Conservation (phyloP, 768 basidiomycete genomes). For the Boletus rubropictus region DNA sequence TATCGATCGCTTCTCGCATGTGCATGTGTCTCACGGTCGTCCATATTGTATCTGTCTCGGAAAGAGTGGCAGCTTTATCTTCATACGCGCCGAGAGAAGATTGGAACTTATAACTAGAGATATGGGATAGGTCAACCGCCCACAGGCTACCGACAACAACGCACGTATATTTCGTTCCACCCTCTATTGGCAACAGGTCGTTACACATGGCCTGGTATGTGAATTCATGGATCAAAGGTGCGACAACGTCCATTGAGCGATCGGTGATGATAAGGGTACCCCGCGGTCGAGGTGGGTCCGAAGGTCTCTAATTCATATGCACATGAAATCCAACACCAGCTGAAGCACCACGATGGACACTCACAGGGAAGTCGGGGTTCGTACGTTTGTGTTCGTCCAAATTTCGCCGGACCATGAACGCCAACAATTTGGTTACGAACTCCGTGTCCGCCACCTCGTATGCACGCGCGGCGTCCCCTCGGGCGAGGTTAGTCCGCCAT, state of each 20-base stretch:
- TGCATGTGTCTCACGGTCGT: slow-evolving; percentile 92
- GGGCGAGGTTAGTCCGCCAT: slow-evolving; percentile 79
- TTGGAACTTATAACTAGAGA: slow-evolving; percentile 82
- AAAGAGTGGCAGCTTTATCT: slow-evolving; percentile 81
- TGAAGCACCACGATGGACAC: slow-evolving; percentile 24
- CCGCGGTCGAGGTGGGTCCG: slow-evolving; percentile 58
- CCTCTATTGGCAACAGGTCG: slow-evolving; percentile 83
- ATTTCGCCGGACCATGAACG: slow-evolving; percentile 75
- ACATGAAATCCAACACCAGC: background rate
- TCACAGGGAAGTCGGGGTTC: slow-evolving; percentile 84
- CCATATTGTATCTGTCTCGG: slow-evolving; percentile 88
- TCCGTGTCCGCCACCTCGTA: slow-evolving; percentile 70
- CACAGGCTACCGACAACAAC: slow-evolving; percentile 30
- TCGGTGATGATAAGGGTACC: slow-evolving; percentile 89
- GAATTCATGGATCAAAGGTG: slow-evolving; percentile 93
- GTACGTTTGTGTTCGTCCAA: slow-evolving; percentile 83
- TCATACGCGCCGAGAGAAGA: slow-evolving; percentile 81
- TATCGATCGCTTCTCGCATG: slow-evolving; percentile 98
- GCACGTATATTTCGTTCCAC: slow-evolving; percentile 82
- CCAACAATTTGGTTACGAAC: slow-evolving; percentile 74
- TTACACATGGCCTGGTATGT: slow-evolving; percentile 99
- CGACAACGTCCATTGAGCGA: slow-evolving; percentile 89
- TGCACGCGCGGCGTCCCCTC: slow-evolving; percentile 62
- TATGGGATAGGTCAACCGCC: background rate
- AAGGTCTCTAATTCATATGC: slow-evolving; percentile 38